Evolutionary conservation across 371 early-diverging fungal species (phyloP).

Genomic region (Mucor mucedo): DNA sequence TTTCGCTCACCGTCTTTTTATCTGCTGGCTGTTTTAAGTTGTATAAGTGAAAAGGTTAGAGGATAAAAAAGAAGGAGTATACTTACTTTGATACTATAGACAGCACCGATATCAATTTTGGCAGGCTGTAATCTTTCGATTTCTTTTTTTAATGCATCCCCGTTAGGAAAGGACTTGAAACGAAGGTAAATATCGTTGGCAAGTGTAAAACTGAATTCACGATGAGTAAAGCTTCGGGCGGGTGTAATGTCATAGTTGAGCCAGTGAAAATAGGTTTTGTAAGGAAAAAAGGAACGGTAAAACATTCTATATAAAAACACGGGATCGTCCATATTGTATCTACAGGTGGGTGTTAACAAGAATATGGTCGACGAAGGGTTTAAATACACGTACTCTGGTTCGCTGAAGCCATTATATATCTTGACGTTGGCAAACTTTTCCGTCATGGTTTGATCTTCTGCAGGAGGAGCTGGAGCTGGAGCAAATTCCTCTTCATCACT

Average conservation of each 20-base stretch:
- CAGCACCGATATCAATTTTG: conserved; percentile 98
- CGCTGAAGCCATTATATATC: conserved; percentile 19
- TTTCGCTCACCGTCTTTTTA: conserved; percentile 73
- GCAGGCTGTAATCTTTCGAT: conserved; percentile 76
- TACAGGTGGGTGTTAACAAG: too few relatives aligned
- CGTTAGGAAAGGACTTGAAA: conserved; percentile 82
- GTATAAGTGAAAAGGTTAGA: too few relatives aligned
- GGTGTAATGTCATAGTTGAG: conserved; percentile 75
- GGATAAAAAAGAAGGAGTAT: not conserved
- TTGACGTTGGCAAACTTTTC: conserved; percentile 27
- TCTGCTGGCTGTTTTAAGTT: conserved; percentile 69
- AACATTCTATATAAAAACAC: conserved; percentile 66
- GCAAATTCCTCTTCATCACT: conserved; percentile 24
- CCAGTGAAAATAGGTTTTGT: conserved; percentile 79
- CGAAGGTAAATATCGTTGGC: conserved; percentile 83
- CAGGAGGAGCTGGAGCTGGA: not conserved
- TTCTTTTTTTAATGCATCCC: conserved; percentile 79
- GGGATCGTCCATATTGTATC: conserved; percentile 24
- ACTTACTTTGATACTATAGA: conserved; percentile 80
- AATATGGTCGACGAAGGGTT: not conserved
- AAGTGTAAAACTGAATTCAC: conserved; percentile 96
- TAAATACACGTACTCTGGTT: not conserved
- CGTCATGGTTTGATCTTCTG: not conserved
- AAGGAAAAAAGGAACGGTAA: conserved; percentile 88
- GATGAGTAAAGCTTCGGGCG: conserved; percentile 71